Percentiles rank a stretch among this genome's conserved stretches.
Conservation (phyloP, 2,329 filamentous ascomycete species). For the Aspergillus cejpii region DNA sequence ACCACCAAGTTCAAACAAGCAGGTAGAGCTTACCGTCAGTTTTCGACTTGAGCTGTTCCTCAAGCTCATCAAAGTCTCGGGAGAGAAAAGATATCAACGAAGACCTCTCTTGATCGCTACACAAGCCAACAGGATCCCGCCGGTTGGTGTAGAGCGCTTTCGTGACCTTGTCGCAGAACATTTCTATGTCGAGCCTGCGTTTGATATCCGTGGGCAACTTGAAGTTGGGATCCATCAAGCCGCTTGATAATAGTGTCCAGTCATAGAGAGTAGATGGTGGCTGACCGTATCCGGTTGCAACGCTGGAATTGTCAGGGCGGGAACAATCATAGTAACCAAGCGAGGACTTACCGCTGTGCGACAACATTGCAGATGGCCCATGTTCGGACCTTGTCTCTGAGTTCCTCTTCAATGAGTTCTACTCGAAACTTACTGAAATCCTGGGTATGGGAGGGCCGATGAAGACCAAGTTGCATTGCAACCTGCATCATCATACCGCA, state of each 20-base stretch:
- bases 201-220: constrained; percentile 48
- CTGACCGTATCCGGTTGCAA: constrained; percentile 63
- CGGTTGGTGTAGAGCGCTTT: constrained; percentile 52
- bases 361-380: constrained; percentile 65
- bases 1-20: neutral
- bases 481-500: constrained; percentile 62
- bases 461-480: constrained; percentile 60
- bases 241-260: constrained; percentile 48
- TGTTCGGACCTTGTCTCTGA: constrained; percentile 58
- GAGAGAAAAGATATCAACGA: constrained; percentile 42
- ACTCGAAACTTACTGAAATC: constrained; percentile 48
- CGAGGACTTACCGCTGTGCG: constrained; percentile 51
- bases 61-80: constrained; percentile 45
- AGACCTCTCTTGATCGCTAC: constrained; percentile 40
- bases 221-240: constrained; percentile 42
- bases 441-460: constrained; percentile 58
- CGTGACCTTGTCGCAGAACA: constrained; percentile 54
- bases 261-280: constrained; percentile 57
- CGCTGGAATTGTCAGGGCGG: constrained; percentile 35
- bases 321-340: neutral
- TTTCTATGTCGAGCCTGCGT: constrained; percentile 50
- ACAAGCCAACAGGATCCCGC: constrained; percentile 48
- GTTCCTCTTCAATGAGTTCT: constrained; percentile 55
- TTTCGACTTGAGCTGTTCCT: constrained; percentile 44
- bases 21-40: constrained; percentile 32